A percentile compares a stretch with the other conserved stretches of the same genome.
These are phyloP conservation scores for Paramarasmius palmivorus DNA, from an alignment of 1,284 basidiomycete species.

Conservation along the genomic window DNA sequence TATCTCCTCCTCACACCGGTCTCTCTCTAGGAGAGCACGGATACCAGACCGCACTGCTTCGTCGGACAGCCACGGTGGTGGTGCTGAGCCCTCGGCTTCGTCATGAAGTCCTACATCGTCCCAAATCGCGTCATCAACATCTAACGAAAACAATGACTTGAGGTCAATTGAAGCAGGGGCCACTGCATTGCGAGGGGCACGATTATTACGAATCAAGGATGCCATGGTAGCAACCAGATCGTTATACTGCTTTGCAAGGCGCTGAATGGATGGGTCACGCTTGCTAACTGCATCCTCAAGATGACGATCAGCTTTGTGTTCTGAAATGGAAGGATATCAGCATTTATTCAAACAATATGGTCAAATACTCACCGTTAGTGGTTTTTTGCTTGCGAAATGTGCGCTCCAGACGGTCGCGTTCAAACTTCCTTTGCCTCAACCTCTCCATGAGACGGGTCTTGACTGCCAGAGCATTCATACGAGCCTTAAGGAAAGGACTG, in stretches of 20 bases:
- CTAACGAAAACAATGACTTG: slow-evolving; percentile 16
- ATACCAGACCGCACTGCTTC: slow-evolving; percentile 6
- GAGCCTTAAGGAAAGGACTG: background rate
- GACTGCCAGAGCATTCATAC: background rate
- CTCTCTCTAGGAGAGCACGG: slow-evolving; percentile 1
- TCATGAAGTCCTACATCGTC: slow-evolving; percentile 19
- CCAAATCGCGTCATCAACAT: slow-evolving; percentile 24
- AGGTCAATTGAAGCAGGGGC: slow-evolving; percentile 12
- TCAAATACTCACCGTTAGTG: no score
- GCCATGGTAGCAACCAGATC: background rate
- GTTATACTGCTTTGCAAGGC: slow-evolving; percentile 3
- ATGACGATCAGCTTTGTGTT: background rate
- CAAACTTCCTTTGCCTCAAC: slow-evolving; percentile 2
- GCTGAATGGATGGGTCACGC: slow-evolving; percentile 7
- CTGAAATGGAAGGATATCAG: background rate
- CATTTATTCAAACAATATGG: no score
- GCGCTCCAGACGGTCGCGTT: slow-evolving; percentile 1
- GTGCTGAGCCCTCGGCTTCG: background rate
- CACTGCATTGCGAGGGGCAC: slow-evolving; percentile 16
- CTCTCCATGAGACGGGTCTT: no score
- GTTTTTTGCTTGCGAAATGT: background rate
- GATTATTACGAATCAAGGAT: slow-evolving; percentile 4
- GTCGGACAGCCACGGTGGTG: slow-evolving; percentile 5
- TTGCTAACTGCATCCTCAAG: background rate
- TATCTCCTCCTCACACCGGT: slow-evolving; percentile 12